phyloP scores from a whole-genome alignment of 257 asterid genomes.

The Solanum clarkiae region DNA sequence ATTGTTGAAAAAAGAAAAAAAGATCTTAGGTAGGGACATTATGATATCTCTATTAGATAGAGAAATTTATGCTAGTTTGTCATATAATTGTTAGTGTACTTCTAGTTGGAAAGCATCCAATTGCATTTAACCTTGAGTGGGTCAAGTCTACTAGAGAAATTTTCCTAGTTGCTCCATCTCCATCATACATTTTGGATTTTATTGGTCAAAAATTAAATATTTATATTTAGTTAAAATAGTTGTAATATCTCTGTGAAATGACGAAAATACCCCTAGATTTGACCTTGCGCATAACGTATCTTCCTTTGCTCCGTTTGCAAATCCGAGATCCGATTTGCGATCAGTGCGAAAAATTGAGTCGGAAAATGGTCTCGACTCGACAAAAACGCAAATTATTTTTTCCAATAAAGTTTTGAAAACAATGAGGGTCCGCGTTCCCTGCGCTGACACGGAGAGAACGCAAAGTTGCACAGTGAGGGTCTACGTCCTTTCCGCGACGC shows the following conservation, averaged over 20 bases:
- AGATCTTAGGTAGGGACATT: neutral
- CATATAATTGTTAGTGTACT: neutral
- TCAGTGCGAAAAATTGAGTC: too few relatives aligned
- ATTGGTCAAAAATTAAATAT: neutral
- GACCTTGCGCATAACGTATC: too few relatives aligned
- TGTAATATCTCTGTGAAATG: too few relatives aligned
- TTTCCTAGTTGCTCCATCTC: neutral
- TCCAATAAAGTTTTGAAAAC: too few relatives aligned
- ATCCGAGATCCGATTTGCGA: too few relatives aligned
- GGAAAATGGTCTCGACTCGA: accelerated
- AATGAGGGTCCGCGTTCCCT: too few relatives aligned
- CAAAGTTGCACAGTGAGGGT: too few relatives aligned
- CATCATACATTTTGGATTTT: neutral
- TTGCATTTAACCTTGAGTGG: neutral
- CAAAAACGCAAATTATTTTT: too few relatives aligned
- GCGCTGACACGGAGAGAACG: too few relatives aligned
- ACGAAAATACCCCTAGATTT: too few relatives aligned
- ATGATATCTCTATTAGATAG: neutral
- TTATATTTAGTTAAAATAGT: neutral
- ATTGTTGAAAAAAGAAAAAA: neutral
- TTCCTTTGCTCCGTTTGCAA: too few relatives aligned
- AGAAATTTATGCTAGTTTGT: neutral
- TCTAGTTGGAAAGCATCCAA: neutral
- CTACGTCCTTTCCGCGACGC: too few relatives aligned
- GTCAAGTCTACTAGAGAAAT: neutral